phyloP scores from a whole-genome alignment of 805 yeast genomes.

The Kluyveromyces wickerhamii region DNA sequence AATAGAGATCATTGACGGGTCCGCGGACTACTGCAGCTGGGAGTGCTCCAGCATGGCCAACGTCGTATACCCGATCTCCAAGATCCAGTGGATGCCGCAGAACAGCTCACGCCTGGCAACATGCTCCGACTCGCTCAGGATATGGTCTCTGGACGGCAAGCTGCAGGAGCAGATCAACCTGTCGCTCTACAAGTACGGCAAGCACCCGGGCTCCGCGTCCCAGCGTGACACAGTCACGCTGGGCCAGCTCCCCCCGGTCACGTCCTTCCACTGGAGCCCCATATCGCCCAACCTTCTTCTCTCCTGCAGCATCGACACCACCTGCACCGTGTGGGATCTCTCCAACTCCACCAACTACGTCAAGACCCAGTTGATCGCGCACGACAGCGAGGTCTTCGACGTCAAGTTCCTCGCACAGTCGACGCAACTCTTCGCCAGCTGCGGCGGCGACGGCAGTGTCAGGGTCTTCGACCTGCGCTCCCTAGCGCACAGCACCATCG shows the following conservation, averaged over 20 bases:
- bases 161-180: constrained; percentile 36
- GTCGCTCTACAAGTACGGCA: constrained; percentile 36
- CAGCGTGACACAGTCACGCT: constrained; percentile 6
- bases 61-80: constrained; percentile 27
- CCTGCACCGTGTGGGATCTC: constrained; percentile 92
- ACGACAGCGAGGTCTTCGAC: constrained; percentile 91
- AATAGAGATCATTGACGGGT: constrained; percentile 41
- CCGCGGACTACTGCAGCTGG: constrained; percentile 64
- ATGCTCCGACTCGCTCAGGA: constrained; percentile 28
- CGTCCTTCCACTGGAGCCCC: constrained; percentile 89
- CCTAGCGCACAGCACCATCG: constrained; percentile 88
- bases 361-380: constrained; percentile 91
- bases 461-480: constrained; percentile 85
- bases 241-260: constrained; percentile 68
- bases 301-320: constrained; percentile 88
- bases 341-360: constrained; percentile 43
- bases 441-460: constrained; percentile 92
- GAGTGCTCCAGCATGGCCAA: constrained; percentile 36
- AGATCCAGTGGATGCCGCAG: constrained; percentile 30
- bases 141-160: constrained; percentile 26
- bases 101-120: constrained; percentile 29
- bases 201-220: constrained; percentile 34
- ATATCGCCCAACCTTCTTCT: constrained; percentile 62
- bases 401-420: constrained; percentile 74
- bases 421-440: constrained; percentile 72